phyloP scores from a whole-genome alignment of 2,329 filamentous ascomycete genomes.

The Paraconiothyrium sp. region DNA sequence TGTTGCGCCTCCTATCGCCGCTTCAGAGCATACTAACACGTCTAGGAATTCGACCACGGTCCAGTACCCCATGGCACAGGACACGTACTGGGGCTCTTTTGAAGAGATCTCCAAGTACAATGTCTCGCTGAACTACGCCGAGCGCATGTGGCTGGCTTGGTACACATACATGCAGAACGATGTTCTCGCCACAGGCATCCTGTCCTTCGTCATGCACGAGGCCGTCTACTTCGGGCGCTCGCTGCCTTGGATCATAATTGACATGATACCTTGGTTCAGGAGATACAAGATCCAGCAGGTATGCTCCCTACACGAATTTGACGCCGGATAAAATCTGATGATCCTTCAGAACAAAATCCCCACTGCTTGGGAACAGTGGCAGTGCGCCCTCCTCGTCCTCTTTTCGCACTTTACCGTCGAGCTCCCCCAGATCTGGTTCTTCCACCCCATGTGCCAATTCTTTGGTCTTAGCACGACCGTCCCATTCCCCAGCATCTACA shows the following conservation, averaged over 20 bases:
- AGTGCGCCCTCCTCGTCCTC: constrained; percentile 91
- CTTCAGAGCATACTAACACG: constrained; percentile 29
- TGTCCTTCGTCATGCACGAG: constrained; percentile 98
- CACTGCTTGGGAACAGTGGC: constrained; percentile 91
- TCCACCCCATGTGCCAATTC: constrained; percentile 94
- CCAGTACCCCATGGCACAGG: constrained; percentile 53
- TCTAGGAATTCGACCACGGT: constrained; percentile 49
- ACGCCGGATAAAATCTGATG: constrained; percentile 25
- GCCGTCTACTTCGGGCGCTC: constrained; percentile 91
- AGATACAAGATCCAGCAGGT: constrained; percentile 95
- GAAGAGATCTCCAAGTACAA: constrained; percentile 75
- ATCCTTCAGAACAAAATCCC: constrained; percentile 77
- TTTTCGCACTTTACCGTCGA: constrained; percentile 97
- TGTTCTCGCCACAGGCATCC: constrained; percentile 92
- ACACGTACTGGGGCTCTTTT: constrained; percentile 73
- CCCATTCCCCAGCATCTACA: constrained; percentile 85
- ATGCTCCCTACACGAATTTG: constrained; percentile 18
- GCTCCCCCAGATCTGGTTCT: constrained; percentile 98
- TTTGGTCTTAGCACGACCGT: constrained; percentile 88
- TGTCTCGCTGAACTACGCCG: constrained; percentile 84
- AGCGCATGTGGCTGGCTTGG: constrained; percentile 94
- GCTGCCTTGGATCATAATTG: constrained; percentile 92
- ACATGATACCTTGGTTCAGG: constrained; percentile 85
- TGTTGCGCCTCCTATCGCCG: constrained; percentile 20
- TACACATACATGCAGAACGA: constrained; percentile 99